phyloP scores from a whole-genome alignment of 2,329 filamentous ascomycete species.

The Colletotrichum limetticola region DNA sequence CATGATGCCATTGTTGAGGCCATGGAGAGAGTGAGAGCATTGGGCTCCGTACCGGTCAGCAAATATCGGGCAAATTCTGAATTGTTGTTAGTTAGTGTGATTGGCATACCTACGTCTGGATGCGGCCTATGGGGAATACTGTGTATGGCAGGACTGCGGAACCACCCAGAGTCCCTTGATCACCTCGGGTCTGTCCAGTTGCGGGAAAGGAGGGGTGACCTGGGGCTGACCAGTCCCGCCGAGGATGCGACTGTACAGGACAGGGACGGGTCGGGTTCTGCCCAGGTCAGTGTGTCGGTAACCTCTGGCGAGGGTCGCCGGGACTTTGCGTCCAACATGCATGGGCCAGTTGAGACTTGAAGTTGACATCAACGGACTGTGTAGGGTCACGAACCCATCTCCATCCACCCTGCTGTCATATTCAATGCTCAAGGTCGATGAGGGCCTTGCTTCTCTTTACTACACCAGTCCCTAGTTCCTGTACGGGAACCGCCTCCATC shows the following conservation, averaged over 20 bases:
- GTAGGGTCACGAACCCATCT: neutral
- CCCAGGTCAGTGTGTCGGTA: neutral
- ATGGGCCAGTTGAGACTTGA: neutral
- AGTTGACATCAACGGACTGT: neutral
- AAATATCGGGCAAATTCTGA: neutral
- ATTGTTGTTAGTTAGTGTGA: neutral
- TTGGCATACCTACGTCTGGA: neutral
- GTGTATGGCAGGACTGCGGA: neutral
- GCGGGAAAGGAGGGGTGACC: neutral
- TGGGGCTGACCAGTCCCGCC: neutral
- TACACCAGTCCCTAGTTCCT: neutral
- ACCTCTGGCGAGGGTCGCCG: neutral
- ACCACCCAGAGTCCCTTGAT: neutral
- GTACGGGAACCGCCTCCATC: neutral
- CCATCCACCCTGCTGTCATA: neutral
- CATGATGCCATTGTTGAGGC: slow-evolving; percentile 4
- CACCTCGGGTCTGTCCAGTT: neutral
- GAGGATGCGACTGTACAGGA: neutral
- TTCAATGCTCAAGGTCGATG: neutral
- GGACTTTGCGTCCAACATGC: neutral
- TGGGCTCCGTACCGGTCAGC: neutral
- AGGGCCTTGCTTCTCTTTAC: neutral
- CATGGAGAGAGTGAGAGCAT: neutral
- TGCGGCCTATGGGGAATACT: neutral
- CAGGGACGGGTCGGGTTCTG: neutral